These are phyloP conservation scores for Wallemia ichthyophaga DNA, from an alignment of 1,284 basidiomycete species.

Conservation along the genomic window DNA sequence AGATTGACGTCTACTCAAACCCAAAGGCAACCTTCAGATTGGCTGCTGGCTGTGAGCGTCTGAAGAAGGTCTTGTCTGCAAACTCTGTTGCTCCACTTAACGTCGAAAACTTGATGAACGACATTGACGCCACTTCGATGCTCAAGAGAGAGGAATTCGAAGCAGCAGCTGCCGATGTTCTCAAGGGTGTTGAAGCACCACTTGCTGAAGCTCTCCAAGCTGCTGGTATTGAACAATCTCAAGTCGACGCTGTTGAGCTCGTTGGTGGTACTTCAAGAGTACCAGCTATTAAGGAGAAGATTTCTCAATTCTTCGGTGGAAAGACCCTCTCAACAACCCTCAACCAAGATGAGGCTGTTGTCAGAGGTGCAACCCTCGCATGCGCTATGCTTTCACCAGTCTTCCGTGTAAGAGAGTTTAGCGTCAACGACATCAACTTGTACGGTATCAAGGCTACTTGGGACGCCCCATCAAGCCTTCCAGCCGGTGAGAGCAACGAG, in stretches of 20 bases:
- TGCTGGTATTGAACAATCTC: constrained; percentile 27
- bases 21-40: constrained; percentile 79
- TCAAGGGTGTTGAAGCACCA: constrained; percentile 26
- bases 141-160: constrained; percentile 31
- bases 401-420: constrained; percentile 81
- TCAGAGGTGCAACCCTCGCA: constrained; percentile 71
- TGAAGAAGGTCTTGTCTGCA: constrained; percentile 46
- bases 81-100: constrained; percentile 59
- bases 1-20: constrained; percentile 63
- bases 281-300: constrained; percentile 33
- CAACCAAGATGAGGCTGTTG: constrained; percentile 82
- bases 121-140: constrained; percentile 36
- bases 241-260: constrained; percentile 34
- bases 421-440: constrained; percentile 45
- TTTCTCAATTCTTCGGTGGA: constrained; percentile 29
- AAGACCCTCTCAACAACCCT: constrained; percentile 56
- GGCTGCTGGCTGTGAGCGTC: constrained; percentile 37
- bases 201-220: constrained; percentile 27
- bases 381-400: constrained; percentile 81
- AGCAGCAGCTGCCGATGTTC: constrained; percentile 22
- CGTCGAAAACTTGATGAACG: constrained; percentile 78
- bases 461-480: constrained; percentile 36
- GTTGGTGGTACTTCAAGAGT: constrained; percentile 37
- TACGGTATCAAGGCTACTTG: constrained; percentile 70
- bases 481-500: constrained; percentile 31